phyloP scores from a whole-genome alignment of 75 land plant genomes.

The Sequoiadendron giganteum region DNA sequence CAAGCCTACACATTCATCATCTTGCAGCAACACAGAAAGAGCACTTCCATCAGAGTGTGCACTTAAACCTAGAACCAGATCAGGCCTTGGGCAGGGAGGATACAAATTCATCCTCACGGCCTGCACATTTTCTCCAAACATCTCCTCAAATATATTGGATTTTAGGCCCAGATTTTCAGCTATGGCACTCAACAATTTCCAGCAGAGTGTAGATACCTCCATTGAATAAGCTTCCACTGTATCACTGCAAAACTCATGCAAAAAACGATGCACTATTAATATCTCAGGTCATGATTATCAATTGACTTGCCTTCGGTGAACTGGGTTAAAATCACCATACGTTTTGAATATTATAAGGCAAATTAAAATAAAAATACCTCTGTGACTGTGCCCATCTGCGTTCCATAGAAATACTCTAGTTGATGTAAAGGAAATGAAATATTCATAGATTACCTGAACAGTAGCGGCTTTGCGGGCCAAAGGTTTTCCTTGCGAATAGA shows the following conservation, averaged over 20 bases:
- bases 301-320: no score
- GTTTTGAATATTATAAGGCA: no score
- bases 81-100: conserved; percentile 30
- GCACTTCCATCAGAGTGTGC: conserved; percentile 47
- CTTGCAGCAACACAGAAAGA: conserved; percentile 36
- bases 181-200: conserved; percentile 33
- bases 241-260: conserved; percentile 26
- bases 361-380: no score
- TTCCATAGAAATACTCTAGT: no score
- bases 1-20: conserved; percentile 22
- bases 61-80: conserved; percentile 33
- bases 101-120: conserved; percentile 41
- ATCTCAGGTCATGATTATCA: no score
- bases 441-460: background rate
- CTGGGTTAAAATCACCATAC: no score
- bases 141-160: conserved; percentile 4
- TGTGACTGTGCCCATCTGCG: no score
- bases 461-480: no score
- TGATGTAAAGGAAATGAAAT: background rate
- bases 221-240: conserved; percentile 50
- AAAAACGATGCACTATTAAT: background rate
- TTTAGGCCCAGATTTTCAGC: conserved; percentile 50
- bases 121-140: conserved; percentile 31
- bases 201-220: conserved; percentile 34
- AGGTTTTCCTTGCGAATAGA: conserved; percentile 32